Evolutionary conservation across 768 basidiomycete genomes (phyloP), one percentile per base, ranked within the genome.

Genomic region (Cyathus striatus): DNA sequence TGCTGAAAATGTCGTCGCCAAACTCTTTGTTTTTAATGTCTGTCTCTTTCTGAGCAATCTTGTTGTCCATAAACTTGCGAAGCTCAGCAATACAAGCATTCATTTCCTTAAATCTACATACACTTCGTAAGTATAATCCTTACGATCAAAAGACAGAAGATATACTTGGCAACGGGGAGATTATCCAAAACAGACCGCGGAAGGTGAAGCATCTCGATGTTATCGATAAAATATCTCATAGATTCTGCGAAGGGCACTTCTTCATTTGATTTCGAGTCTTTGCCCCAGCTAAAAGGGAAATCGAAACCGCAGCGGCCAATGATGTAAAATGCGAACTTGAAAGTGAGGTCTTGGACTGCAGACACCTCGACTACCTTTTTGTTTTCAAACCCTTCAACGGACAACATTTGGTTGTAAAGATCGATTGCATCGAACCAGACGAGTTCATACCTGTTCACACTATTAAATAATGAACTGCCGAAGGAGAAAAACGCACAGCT

Each of bases 271-370:
- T 42, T 59, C 0, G 72, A 65, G 17, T 69, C 70, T 6, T 61
- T 50, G 6, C 49, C 49, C 73, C 72, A 75, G 24, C 58, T 58
- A 38, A 72, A 68, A 1, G 61, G 52, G 33, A 75, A 66, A 2
- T 73, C 75, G 38, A 75, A 74, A 2, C 69, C 73, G 43, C 73
- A 75, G 49, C 56, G 64, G 7, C 65, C 68, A 18, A 77, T 63
- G 13, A 73, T 53, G 13, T 73, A 47, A 7, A 75, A 60, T 3
- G 73, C 66, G 13, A 32, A 12, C 16, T 32, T 57, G 41, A 55
- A 49, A 5, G 55, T 49, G 27, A 57, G 23, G 18, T 40, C 37
- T 23, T 58, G 58, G 7, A 59, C 24, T 27, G 27, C 46, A 21
- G 50, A 50, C 9, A 55, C 42, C 3, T 26, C 37, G 3, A 52